phyloP scores from a whole-genome alignment of 331 rosid genomes.

The Erythrophleum ivorense region DNA sequence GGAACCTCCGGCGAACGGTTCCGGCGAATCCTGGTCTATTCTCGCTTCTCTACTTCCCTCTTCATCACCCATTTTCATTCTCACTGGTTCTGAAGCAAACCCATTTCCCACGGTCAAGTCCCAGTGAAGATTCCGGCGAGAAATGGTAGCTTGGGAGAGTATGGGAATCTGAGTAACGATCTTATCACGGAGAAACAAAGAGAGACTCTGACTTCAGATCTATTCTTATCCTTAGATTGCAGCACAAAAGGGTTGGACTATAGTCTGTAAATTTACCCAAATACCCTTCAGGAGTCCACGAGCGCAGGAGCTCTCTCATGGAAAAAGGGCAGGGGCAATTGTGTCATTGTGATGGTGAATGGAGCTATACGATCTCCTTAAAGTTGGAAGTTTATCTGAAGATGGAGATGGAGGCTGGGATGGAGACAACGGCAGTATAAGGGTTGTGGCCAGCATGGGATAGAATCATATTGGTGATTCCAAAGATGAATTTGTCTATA shows the following conservation, averaged over 20 bases:
- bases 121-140: conserved; percentile 45
- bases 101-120: conserved; percentile 50
- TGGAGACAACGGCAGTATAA: conserved; percentile 25
- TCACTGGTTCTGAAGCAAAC: conserved; percentile 39
- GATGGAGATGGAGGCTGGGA: conserved; percentile 16
- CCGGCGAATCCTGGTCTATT: conserved; percentile 42
- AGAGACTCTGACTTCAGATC: conserved; percentile 37
- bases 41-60: conserved; percentile 17
- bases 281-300: conserved; percentile 27
- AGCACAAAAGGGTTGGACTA: conserved; percentile 42
- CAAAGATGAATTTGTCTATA: conserved; percentile 31
- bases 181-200: no score
- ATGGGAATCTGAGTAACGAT: conserved; percentile 30
- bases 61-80: conserved; percentile 57
- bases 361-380: conserved; percentile 33
- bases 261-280: conserved; percentile 19
- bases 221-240: conserved; percentile 49
- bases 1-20: conserved; percentile 37
- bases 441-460: background rate
- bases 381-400: conserved; percentile 40
- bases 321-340: conserved; percentile 25
- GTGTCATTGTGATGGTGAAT: conserved; percentile 40
- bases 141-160: conserved; percentile 9
- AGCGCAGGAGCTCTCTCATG: no score
- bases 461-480: conserved; percentile 22